These are phyloP conservation scores for Stephania japonica DNA, from an alignment of 164 flowering plant species.

Conservation along the genomic window DNA sequence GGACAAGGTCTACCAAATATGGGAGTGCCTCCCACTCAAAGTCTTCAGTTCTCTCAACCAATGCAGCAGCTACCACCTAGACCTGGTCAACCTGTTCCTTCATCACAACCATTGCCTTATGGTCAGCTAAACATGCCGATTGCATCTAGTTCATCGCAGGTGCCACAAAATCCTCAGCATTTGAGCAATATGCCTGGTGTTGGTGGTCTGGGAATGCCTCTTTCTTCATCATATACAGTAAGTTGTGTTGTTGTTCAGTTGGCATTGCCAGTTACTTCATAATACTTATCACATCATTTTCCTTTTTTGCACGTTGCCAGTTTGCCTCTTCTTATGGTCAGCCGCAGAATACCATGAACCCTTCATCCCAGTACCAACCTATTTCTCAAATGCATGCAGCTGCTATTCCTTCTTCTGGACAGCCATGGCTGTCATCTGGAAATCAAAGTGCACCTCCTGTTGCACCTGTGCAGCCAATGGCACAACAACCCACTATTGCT, in stretches of 20 bases:
- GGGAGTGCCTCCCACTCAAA: slow-evolving; percentile 46
- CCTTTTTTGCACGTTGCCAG: slow-evolving; percentile 46
- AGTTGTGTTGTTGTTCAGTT: slow-evolving; percentile 17
- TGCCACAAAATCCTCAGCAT: slow-evolving; percentile 42
- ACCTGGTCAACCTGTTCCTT: slow-evolving; percentile 56
- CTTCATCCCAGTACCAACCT: slow-evolving; percentile 51
- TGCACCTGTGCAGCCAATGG: slow-evolving; percentile 38
- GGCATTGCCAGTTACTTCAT: neutral
- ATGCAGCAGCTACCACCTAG: slow-evolving; percentile 65
- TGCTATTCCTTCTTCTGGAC: slow-evolving; percentile 33
- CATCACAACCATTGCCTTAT: slow-evolving; percentile 55
- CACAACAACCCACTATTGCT: slow-evolving; percentile 43
- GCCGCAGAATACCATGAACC: slow-evolving; percentile 37
- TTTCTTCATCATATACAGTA: slow-evolving; percentile 69
- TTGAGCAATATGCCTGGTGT: slow-evolving; percentile 38
- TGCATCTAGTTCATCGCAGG: slow-evolving; percentile 38
- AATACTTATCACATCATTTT: slow-evolving; percentile 5
- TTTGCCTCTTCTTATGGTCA: slow-evolving; percentile 58
- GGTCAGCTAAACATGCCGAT: slow-evolving; percentile 46
- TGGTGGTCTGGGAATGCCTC: slow-evolving; percentile 50
- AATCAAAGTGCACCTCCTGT: slow-evolving; percentile 37
- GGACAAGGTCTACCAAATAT: slow-evolving; percentile 47
- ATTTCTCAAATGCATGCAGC: slow-evolving; percentile 55
- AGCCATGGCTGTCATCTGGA: slow-evolving; percentile 60
- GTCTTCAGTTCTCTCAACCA: slow-evolving; percentile 56